Base-by-base conservation (phyloP, 2,329 filamentous ascomycete genomes). In the Penicillium brasilianum region DNA sequence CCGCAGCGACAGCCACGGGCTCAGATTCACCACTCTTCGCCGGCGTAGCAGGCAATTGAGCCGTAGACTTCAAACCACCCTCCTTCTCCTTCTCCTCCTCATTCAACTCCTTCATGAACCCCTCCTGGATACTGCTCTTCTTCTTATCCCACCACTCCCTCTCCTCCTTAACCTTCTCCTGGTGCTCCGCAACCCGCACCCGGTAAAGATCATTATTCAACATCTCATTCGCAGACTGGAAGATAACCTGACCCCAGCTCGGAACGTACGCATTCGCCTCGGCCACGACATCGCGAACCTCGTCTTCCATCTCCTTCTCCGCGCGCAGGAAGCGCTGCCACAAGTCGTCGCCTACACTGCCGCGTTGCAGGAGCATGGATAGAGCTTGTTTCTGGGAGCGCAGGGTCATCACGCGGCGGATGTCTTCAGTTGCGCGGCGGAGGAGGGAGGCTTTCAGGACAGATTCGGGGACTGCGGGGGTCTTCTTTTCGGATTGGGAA, bases 181-280 rank as follows among this genome's bases (percentile, higher is more conserved):
- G 88, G 60, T 97, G 87, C 64, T 93, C 90, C 50, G 88, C 85
- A 20, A 97, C 84, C 53, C 89, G 86, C 66, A 89, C 84, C 67
- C 92, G 90, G 72, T 97, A 85, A 50, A 88, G 80, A 44, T 87
- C 85, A 80, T 97, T 97, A 73, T 92, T 90, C 61, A 90, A 88
- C 79, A 99, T 97, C 79, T 99, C 95, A 78, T 96, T 96, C 58
- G 95, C 95, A 49, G 91, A 93, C 78, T 99, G 95, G 85, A 99
- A 99, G 76, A 99, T 98, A 59, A 87, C 88, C 74, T 95, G 89
- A 63, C 95, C 95, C 95, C 95, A 99, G 77, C 90, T 89, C 52
- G 91, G 89, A 1, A 87, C 85, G 66, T 97, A 90, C 20, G 91
- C 93, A 76, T 98, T 98, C 71, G 96, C 95, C 88, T 98, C 94